phyloP scores from a whole-genome alignment of 1,284 basidiomycete genomes.

The Paramarasmius palmivorus region DNA sequence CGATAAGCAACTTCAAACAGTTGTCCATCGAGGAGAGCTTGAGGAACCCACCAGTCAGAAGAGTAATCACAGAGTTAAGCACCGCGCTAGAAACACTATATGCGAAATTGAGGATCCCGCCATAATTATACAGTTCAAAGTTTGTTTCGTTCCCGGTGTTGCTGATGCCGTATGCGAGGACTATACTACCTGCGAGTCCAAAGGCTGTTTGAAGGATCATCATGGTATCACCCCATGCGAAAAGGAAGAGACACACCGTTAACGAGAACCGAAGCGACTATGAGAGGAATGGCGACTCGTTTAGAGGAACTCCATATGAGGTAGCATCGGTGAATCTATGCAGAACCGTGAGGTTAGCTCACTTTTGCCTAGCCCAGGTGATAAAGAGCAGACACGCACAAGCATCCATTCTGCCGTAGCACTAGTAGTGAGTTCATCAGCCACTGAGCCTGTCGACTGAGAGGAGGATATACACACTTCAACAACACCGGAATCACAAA shows the following conservation, averaged over 20 bases:
- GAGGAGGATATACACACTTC: no score
- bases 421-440: no score
- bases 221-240: background rate
- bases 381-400: no score
- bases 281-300: slow-evolving; percentile 1
- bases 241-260: background rate
- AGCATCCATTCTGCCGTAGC: no score
- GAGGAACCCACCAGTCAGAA: background rate
- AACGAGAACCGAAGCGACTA: background rate
- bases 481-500: no score
- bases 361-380: no score
- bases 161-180: background rate
- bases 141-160: background rate
- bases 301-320: background rate
- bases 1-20: no score
- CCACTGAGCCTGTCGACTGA: no score
- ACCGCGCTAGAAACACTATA: background rate
- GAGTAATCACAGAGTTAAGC: background rate
- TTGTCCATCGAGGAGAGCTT: background rate
- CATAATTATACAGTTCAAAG: background rate
- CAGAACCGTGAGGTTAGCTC: background rate
- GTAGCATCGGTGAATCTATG: slow-evolving; percentile 3
- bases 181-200: background rate
- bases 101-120: background rate
- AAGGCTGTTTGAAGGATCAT: background rate